A percentile compares a stretch with the other conserved stretches of the same genome.
Evolutionary conservation across 2,329 filamentous ascomycete genomes (phyloP).

Genomic region (Tolypocladium tundrense): DNA sequence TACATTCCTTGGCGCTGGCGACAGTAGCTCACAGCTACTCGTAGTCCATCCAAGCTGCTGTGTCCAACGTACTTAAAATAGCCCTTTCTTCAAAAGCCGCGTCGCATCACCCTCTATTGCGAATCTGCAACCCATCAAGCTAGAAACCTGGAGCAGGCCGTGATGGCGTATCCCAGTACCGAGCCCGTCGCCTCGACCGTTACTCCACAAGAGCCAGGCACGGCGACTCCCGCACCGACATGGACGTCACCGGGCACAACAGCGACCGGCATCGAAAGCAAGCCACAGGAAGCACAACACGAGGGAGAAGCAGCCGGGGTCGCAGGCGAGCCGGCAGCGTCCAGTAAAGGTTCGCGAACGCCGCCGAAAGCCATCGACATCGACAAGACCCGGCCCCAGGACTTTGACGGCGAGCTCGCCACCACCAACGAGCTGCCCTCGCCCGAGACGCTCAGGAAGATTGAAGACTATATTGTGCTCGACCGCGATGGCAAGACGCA

Average conservation of each 20-base stretch:
- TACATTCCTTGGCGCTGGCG: background rate
- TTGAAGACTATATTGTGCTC: constrained; percentile 47
- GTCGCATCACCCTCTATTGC: background rate
- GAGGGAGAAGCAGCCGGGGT: background rate
- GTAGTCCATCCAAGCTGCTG: background rate
- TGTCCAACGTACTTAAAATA: background rate
- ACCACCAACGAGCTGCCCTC: constrained; percentile 47
- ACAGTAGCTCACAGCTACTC: no score
- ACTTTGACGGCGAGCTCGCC: constrained; percentile 46
- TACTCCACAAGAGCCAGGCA: background rate
- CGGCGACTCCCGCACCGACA: background rate
- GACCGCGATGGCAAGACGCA: constrained; percentile 50
- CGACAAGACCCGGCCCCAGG: constrained; percentile 30
- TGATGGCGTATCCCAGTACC: background rate
- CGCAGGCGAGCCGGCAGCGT: background rate
- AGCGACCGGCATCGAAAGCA: background rate
- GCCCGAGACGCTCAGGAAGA: constrained; percentile 33
- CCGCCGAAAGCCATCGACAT: constrained; percentile 19
- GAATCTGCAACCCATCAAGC: no score
- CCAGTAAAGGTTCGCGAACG: constrained; percentile 2
- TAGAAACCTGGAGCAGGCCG: background rate
- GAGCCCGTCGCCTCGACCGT: background rate
- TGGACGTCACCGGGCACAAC: background rate
- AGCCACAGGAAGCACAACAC: background rate
- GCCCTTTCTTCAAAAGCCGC: background rate